phyloP scores from a whole-genome alignment of 306 rosid genomes.

The Ziziphus jujuba region DNA sequence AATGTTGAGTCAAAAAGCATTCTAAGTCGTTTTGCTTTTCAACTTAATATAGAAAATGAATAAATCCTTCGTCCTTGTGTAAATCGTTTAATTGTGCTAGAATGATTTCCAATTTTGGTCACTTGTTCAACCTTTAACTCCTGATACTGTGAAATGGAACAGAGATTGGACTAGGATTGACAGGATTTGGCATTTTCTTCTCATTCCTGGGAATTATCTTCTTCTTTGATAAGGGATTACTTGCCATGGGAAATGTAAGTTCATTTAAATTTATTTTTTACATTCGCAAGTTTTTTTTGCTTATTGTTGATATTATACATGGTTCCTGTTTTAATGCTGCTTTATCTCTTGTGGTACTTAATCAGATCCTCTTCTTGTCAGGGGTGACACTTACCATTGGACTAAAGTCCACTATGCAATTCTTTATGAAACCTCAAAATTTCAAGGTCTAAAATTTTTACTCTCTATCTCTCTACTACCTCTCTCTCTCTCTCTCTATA shows the following conservation, averaged over 20 bases:
- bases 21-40: too few relatives aligned
- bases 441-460: slow-evolving; percentile 58
- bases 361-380: slow-evolving; percentile 93
- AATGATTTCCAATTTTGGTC: background rate
- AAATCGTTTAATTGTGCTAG: too few relatives aligned
- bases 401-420: slow-evolving; percentile 84
- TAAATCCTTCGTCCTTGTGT: too few relatives aligned
- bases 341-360: slow-evolving; percentile 31
- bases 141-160: slow-evolving; percentile 37
- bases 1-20: too few relatives aligned
- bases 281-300: slow-evolving; percentile 5
- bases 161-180: slow-evolving; percentile 96
- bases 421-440: slow-evolving; percentile 91
- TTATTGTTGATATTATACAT: background rate
- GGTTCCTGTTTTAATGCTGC: slow-evolving; percentile 31
- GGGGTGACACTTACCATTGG: slow-evolving; percentile 96
- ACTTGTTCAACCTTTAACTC: slow-evolving; percentile 17
- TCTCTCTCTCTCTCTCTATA: background rate
- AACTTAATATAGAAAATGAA: too few relatives aligned
- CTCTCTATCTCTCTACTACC: slow-evolving; percentile 20
- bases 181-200: slow-evolving; percentile 97
- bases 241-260: slow-evolving; percentile 98
- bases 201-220: slow-evolving; percentile 80
- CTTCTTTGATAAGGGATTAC: slow-evolving; percentile 96
- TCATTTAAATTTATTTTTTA: slow-evolving; percentile 1